A percentile compares a stretch with the other conserved stretches of the same genome.
Conservation (phyloP, 2,329 filamentous ascomycete genomes). For the Alternaria tenuissima region DNA sequence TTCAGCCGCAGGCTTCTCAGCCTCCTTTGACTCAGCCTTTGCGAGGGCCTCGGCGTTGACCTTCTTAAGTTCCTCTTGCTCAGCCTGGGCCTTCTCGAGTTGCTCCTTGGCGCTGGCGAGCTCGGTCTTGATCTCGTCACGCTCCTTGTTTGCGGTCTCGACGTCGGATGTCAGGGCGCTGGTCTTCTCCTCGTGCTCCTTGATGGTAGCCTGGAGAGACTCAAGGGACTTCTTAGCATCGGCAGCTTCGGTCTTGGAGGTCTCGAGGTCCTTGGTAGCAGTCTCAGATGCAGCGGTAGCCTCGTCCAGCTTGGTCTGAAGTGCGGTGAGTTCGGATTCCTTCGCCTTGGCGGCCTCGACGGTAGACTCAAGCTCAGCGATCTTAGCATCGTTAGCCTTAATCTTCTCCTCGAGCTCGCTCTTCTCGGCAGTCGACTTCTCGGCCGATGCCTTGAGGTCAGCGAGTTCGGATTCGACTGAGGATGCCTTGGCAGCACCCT, state of each 20-base stretch:
- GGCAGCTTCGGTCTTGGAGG: constrained; percentile 22
- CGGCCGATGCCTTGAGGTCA: constrained; percentile 33
- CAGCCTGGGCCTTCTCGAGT: constrained; percentile 29
- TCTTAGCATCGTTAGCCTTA: constrained; percentile 33
- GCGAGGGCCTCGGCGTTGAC: constrained; percentile 24
- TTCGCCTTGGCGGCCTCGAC: constrained; percentile 28
- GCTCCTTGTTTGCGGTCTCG: constrained; percentile 29
- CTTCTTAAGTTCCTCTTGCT: constrained; percentile 26
- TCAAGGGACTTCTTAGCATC: constrained; percentile 24
- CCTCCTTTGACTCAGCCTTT: constrained; percentile 30
- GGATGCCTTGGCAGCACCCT: constrained; percentile 22
- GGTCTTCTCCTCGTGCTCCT: constrained; percentile 27
- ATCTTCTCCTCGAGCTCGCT: constrained; percentile 34
- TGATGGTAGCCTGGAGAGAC: constrained; percentile 21
- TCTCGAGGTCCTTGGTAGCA: constrained; percentile 27
- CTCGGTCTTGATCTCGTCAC: constrained; percentile 28
- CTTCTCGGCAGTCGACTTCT: constrained; percentile 34
- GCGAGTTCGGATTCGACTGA: constrained; percentile 28
- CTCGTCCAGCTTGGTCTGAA: constrained; percentile 29
- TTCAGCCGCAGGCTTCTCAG: constrained; percentile 16
- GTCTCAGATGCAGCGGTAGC: constrained; percentile 22
- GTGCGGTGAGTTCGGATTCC: constrained; percentile 26
- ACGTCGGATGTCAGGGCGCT: constrained; percentile 21
- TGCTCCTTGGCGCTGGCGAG: constrained; percentile 31
- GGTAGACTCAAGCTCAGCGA: constrained; percentile 30